Evolutionary conservation across 345 rosid genomes (phyloP), one percentile per base, ranked within the genome.

Genomic region (Citrus sp.): DNA sequence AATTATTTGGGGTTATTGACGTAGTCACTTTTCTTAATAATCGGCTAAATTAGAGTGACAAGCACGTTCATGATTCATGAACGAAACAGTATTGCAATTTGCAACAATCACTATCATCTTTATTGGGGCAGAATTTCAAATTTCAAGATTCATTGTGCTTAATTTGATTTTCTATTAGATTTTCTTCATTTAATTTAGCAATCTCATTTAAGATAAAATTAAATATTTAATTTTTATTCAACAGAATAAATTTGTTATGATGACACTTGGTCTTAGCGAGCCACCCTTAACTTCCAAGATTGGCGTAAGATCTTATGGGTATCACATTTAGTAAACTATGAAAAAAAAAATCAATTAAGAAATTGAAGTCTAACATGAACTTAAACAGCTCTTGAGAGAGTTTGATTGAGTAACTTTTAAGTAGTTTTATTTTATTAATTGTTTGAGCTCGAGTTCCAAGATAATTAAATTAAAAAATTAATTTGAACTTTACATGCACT

Each of bases 371-470:
- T 4, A 12, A 13, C 18, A 1, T 13, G 51, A 46, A 13, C 4
- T 46, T 46, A 46, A 46, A 0, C 1, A 13, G 4, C 4, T 10
- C 1, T 0, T 0, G 14, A 3, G 3, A 12, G 46, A 0, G 10
- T 46, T 46, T 46, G 51, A 46, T 46, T 12, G 5, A 46, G 5
- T 3, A 3, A 46, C 0, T 46, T 46, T 46, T 0, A 46, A 46
- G 1, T 0, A 3, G 1, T 12, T 46, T 46, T 46, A 46, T 46
- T 46, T 12, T 3, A 46, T 46, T 46, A 3, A 46, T 46, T 12
- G 13, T 5, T 1, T 46, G 5, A 46, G 5, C 13, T 46, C 0
- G 18, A 13, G 18, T 46, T 46, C 0, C 3, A 13, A 46, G 0
- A 46, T 46, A 46, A 0, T 46, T 46, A 46, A 46, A 12, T 12